Conservation (phyloP, 257 asterid genomes). For the Solanum arcanum region DNA sequence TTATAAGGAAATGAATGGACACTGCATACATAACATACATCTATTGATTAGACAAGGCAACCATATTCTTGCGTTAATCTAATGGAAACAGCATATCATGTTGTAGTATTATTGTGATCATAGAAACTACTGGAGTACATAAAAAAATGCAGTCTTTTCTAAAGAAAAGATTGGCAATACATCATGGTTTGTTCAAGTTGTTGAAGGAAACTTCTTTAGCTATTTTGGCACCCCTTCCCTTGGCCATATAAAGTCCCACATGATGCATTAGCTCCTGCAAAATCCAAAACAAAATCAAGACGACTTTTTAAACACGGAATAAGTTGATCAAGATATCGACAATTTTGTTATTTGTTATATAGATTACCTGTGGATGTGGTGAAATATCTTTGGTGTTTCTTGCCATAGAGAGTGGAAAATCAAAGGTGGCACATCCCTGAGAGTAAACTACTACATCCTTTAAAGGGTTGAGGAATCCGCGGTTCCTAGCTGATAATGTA, state of each 20-base stretch:
- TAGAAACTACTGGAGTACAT: background rate
- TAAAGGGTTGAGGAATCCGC: slow-evolving; percentile 38
- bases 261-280: slow-evolving; percentile 41
- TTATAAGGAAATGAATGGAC: background rate
- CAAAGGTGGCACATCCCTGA: slow-evolving; percentile 64
- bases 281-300: background rate
- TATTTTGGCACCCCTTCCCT: slow-evolving; percentile 55
- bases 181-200: background rate
- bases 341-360: background rate
- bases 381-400: slow-evolving; percentile 21
- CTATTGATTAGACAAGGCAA: background rate
- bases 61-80: background rate
- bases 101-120: background rate
- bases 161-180: background rate
- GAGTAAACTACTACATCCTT: slow-evolving; percentile 53
- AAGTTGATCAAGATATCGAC: slow-evolving; percentile 7
- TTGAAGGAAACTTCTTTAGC: slow-evolving; percentile 23
- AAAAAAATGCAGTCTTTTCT: background rate
- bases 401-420: slow-evolving; percentile 40
- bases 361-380: slow-evolving; percentile 51
- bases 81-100: background rate
- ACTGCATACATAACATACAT: background rate
- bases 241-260: slow-evolving; percentile 2
- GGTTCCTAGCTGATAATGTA: slow-evolving; percentile 52
- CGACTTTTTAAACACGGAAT: background rate